These are phyloP conservation scores for Xylaria curta DNA, from an alignment of 495 filamentous ascomycete species.

Conservation along the genomic window DNA sequence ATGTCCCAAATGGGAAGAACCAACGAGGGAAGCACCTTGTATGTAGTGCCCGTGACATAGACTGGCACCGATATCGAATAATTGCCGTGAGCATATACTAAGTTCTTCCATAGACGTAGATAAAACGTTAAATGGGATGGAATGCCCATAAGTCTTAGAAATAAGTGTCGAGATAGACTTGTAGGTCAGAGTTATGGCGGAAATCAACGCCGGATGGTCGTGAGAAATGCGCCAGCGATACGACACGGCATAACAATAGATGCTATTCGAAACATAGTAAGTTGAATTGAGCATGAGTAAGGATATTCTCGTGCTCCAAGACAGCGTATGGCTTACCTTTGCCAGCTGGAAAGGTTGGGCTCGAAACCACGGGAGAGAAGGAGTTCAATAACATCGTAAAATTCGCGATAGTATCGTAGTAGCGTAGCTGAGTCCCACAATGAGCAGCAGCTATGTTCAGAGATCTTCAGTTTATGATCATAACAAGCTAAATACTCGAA, in stretches of 20 bases:
- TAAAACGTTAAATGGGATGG: background rate
- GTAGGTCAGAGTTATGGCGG: background rate
- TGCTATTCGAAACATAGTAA: background rate
- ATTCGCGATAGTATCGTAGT: background rate
- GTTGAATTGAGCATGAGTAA: background rate
- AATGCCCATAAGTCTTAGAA: background rate
- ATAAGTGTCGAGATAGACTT: background rate
- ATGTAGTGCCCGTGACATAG: background rate
- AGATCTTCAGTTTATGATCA: background rate
- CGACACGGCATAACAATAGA: background rate
- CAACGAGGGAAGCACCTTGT: background rate
- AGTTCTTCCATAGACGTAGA: background rate
- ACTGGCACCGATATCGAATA: background rate
- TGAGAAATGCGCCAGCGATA: background rate
- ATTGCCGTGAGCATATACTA: background rate
- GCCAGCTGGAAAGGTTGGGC: constrained; percentile 5
- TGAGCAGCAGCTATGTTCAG: background rate
- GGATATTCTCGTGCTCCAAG: background rate
- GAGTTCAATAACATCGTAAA: background rate
- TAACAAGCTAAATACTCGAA: background rate
- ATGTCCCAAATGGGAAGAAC: background rate
- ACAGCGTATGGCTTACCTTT: background rate
- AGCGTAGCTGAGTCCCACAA: background rate
- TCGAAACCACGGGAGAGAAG: background rate
- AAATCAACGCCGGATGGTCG: background rate